Conservation (phyloP, 192 early-diverging fungal species). For the Coemansia sp. region DNA sequence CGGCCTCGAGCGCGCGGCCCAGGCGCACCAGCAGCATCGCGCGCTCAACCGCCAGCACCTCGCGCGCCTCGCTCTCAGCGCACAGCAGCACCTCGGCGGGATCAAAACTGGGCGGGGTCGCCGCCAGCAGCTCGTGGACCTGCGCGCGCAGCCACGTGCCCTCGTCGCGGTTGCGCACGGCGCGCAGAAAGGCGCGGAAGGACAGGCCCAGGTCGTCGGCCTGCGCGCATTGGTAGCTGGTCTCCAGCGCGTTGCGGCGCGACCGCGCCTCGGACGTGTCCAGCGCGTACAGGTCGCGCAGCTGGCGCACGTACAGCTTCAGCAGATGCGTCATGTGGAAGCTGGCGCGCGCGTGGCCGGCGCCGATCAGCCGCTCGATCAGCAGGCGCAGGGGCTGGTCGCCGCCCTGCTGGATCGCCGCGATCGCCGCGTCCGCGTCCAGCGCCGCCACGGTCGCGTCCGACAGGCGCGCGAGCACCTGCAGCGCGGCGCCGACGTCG, state of each 20-base stretch:
- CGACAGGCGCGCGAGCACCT: conserved; percentile 6
- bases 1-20: conserved; percentile 8
- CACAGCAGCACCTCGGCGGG: conserved; percentile 13
- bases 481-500: conserved; percentile 17
- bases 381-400: conserved; percentile 27
- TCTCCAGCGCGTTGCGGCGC: conserved; percentile 5
- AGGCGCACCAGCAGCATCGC: conserved; percentile 31
- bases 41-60: conserved; percentile 13
- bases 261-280: background rate
- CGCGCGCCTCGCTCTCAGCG: conserved; percentile 11
- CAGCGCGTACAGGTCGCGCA: conserved; percentile 14
- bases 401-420: conserved; percentile 7
- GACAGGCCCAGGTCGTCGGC: conserved; percentile 27
- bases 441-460: conserved; percentile 19
- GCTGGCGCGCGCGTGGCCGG: conserved; percentile 22
- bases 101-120: conserved; percentile 14
- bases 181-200: conserved; percentile 17
- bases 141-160: conserved; percentile 14
- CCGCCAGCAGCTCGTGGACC: conserved; percentile 17
- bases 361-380: conserved; percentile 38
- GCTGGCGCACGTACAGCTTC: conserved; percentile 38
- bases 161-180: background rate
- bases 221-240: conserved; percentile 22
- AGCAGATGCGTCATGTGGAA: conserved; percentile 45
- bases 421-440: conserved; percentile 30